phyloP scores from a whole-genome alignment of 768 basidiomycete genomes.

The Gloeopeniophorella convolvens region DNA sequence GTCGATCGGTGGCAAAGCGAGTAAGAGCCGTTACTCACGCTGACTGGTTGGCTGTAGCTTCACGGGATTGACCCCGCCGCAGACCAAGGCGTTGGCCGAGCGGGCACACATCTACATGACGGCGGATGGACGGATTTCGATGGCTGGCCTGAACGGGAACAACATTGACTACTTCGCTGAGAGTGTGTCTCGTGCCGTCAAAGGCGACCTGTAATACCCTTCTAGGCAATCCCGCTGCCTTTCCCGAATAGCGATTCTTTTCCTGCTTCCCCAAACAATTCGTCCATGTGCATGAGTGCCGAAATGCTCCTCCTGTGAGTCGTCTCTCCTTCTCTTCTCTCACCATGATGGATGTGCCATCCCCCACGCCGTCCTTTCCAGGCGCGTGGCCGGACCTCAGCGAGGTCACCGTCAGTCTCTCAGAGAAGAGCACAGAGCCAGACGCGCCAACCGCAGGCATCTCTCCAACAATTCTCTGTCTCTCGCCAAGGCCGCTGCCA shows the following conservation, averaged over 20 bases:
- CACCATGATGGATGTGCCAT: conserved; percentile 18
- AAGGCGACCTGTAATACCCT: conserved; percentile 54
- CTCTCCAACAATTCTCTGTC: conserved; percentile 10
- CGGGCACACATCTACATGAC: conserved; percentile 94
- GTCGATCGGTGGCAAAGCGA: conserved; percentile 18
- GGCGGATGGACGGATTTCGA: conserved; percentile 87
- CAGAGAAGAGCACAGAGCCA: no score
- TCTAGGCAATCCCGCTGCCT: conserved; percentile 5
- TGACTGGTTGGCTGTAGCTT: conserved; percentile 38
- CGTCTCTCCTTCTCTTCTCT: conserved; percentile 4
- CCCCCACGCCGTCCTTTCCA: conserved; percentile 35
- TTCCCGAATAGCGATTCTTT: background rate
- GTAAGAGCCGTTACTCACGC: background rate
- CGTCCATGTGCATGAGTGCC: no score
- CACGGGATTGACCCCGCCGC: conserved; percentile 74
- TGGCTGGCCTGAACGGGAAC: conserved; percentile 79
- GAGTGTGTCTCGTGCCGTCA: conserved; percentile 77
- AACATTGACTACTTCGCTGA: conserved; percentile 92
- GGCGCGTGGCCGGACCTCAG: conserved; percentile 39
- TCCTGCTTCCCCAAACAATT: background rate
- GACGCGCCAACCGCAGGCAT: background rate
- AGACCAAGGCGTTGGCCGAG: conserved; percentile 78
- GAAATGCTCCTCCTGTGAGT: no score
- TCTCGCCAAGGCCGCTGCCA: conserved; percentile 16
- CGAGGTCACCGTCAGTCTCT: no score